Conservation (phyloP, 2,329 filamentous ascomycete genomes). For the Thermoascus crustaceus region DNA sequence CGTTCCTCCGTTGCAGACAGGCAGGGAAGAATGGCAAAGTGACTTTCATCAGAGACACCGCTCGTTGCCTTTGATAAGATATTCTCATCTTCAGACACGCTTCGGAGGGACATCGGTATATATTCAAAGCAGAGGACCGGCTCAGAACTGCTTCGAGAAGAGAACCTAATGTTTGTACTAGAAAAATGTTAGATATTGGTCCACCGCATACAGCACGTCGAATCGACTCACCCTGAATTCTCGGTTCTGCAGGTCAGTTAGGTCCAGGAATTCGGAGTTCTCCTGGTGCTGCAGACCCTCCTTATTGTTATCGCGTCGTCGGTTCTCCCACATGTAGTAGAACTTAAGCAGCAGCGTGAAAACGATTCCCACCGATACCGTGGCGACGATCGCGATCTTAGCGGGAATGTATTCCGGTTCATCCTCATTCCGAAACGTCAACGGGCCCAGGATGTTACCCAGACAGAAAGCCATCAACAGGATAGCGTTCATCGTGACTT, state of each 20-base stretch:
- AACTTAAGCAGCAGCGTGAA: conserved; percentile 15
- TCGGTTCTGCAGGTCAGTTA: conserved; percentile 25
- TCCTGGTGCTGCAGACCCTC: conserved; percentile 14
- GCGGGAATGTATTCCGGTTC: conserved; percentile 35
- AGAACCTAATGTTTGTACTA: neutral
- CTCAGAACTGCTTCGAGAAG: no score
- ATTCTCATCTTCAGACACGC: no score
- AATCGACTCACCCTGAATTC: conserved; percentile 16
- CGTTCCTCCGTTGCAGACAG: no score
- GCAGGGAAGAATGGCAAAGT: no score
- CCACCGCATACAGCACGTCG: neutral
- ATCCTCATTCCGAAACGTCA: conserved; percentile 36
- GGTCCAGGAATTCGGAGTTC: conserved; percentile 22
- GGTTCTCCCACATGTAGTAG: conserved; percentile 26
- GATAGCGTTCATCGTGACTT: conserved; percentile 42
- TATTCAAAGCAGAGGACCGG: no score
- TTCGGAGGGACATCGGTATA: no score
- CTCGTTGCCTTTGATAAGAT: no score
- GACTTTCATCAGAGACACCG: no score
- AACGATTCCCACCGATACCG: conserved; percentile 20
- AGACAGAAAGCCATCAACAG: conserved; percentile 36
- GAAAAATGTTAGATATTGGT: neutral
- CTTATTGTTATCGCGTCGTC: conserved; percentile 15
- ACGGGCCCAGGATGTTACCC: conserved; percentile 39
- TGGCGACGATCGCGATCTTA: conserved; percentile 32